Base-by-base conservation (phyloP, 2,329 filamentous ascomycete species). In the Alternaria angustiovoidea region DNA sequence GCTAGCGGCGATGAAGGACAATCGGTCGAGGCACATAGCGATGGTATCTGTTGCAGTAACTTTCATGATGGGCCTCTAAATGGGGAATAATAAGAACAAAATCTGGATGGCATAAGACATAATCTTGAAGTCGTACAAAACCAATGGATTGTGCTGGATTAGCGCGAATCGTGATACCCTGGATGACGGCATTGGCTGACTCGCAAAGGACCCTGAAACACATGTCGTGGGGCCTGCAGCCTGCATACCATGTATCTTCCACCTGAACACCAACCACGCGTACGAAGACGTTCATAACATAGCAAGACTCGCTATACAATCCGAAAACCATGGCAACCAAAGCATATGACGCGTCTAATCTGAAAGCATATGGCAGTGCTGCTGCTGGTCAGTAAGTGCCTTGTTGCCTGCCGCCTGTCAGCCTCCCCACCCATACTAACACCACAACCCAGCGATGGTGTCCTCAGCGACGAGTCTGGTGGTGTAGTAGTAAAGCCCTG, bases 401-500 rank as follows among this genome's bases (percentile, higher is more conserved):
- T 51, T 48, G 44, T 54, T 32, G 57, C 32, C 32, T 36, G 32
- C 36, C 48, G 24, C 55, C 47, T 22, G 43, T 9, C 57, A 57
- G 48, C 58, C 42, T 42, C 36, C 46, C 43, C 36, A 22, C 26
- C 43, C 28, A 48, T 28, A 38, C 59, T 58, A 52, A 44, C 51
- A 65, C 41, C 39, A 7, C 52, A 54, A 38, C 53, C 48, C 75
- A 97, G 94, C 81, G 94, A 96, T 68, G 95, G 95, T 66, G 94
- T 96, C 47, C 87, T 96, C 71, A 93, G 90, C 75, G 93, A 96
- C 74, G 84, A 86, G 56, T 88, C 92, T 54, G 95, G 95, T 75
- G 88, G 91, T 65, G 84, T 98, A 34, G 91, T 99, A 76, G 92
- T 97, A 75, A 99, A 99, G 80, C 95, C 95, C 18, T 98, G 94